Evolutionary conservation across 257 asterid species (phyloP).

Genomic region (Verbena officinalis): DNA sequence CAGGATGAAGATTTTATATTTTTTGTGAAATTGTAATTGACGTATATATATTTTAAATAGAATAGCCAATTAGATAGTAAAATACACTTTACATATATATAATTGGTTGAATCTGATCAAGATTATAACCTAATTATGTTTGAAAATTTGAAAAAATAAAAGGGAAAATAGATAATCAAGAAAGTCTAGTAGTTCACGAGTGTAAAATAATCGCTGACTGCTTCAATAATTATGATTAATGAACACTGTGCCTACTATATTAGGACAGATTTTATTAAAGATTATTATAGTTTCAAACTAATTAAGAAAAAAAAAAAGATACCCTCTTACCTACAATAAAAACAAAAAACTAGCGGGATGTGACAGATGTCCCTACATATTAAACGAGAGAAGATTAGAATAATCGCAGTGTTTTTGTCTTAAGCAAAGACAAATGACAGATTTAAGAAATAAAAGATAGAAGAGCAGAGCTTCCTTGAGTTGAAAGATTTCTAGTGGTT

Average conservation of each 20-base stretch:
- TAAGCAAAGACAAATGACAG: constrained; percentile 6
- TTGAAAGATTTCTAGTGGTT: constrained; percentile 39
- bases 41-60: no score
- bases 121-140: no score
- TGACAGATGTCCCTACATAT: constrained; percentile 28
- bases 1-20: no score
- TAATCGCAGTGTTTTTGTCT: constrained; percentile 28
- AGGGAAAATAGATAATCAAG: no score
- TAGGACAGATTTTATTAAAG: constrained; percentile 7
- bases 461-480: constrained; percentile 33
- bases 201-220: constrained; percentile 7
- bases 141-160: no score
- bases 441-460: neutral
- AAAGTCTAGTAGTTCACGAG: neutral
- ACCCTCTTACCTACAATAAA: constrained; percentile 9
- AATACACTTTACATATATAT: no score
- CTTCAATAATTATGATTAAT: neutral
- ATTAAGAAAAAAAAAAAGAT: neutral
- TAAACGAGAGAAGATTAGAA: neutral
- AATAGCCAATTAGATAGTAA: no score
- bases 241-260: no score
- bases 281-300: neutral
- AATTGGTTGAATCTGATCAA: no score
- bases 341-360: constrained; percentile 23
- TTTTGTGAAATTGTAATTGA: no score